Evolutionary conservation across 768 basidiomycete species (phyloP), one percentile per base, ranked within the genome.

Genomic region (Leucocoprinus sp.): DNA sequence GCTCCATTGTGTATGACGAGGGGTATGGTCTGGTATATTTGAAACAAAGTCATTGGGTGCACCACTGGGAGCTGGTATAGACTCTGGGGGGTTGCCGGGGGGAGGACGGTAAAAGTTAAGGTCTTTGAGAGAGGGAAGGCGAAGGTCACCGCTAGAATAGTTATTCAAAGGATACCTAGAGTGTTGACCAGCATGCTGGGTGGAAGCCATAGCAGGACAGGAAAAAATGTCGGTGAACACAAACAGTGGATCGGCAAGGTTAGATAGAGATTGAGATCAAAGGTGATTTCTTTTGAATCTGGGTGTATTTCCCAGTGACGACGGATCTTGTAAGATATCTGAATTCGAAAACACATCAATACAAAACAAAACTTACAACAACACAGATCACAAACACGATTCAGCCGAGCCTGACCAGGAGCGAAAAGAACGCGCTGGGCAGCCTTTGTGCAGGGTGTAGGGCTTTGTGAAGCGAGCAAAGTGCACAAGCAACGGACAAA

Each of bases 61-160:
- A 21, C 19, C 46, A 15, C 42, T 48, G 28, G 37, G 44, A 1
- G 44, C 4, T 1, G 36, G 36, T n/a, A 29, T n/a, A 8, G 52
- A 49, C 39, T 67, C 64, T 49, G 67, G 65, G 19, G 55, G 42
- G n/a, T 53, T 54, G 11, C 61, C 57, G 22, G 60, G 56, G 33
- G 58, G 58, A 1, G 58, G 56, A 15, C 44, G 63, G 51, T 24
- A 63, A 61, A 86, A 84, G 59, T 83, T 80, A 58, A 87, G 71
- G 57, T 83, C 81, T 65, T 77, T 84, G 59, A 86, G 71, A 15
- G 82, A 82, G 0, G 84, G 84, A 4, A 84, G 72, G 29, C 80
- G 79, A 54, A 78, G 62, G 48, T 63, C 69, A 56, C 45, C 56
- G 46, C 70, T 63, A 43, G 66, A 60, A 51, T 62, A 46, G 31